Evolutionary conservation across 305 asterid species (phyloP), one percentile per base, ranked within the genome.

Genomic region (Plantago coronopus): DNA sequence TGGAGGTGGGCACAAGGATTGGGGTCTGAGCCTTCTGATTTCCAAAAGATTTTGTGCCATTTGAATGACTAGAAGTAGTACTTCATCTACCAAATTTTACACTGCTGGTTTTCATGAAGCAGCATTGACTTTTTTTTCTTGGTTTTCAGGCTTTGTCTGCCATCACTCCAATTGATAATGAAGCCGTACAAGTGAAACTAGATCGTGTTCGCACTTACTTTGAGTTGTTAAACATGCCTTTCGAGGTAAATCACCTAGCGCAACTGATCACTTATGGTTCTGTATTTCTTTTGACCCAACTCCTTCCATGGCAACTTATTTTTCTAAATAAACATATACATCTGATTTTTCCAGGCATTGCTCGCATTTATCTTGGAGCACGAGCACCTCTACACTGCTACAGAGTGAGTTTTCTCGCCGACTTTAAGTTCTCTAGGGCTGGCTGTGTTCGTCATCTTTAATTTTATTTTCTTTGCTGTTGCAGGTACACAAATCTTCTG

Each of bases 221-320:
- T 74, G 99, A 89, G 83, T 79, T 89, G 25, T 66, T 94, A 64
- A 94, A 89, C 79, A 81, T 94, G 96, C 99, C 99, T 40, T 85
- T 89, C 68, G 97, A 94, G 95, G 99, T 94, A 80, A 85, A 62
- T 42, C 56, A 57, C 70, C 65, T 40, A 27, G 43, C 49, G 54
- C 54, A 54, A 29, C 34, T 29, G 23, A 22, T 60, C 64, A 21
- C 40, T 14, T 20, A 27, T 21, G 55, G 65, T 50, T 63, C 54
- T 49, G 44, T 56, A n/a, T 22, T 40, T 46, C 44, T 61, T 22
- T 31, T 20, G 22, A 44, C 20, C 54, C 25, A 23, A 22, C 42
- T 44, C 51, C n/a, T 17, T 23, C 43, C 17, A 50, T 37, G 17
- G 5, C 14, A 18, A 48, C 44, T 45, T 40, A 55, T 9, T 51